Conservation (phyloP, 139 green algal species). For the Chlorella vulgaris region DNA sequence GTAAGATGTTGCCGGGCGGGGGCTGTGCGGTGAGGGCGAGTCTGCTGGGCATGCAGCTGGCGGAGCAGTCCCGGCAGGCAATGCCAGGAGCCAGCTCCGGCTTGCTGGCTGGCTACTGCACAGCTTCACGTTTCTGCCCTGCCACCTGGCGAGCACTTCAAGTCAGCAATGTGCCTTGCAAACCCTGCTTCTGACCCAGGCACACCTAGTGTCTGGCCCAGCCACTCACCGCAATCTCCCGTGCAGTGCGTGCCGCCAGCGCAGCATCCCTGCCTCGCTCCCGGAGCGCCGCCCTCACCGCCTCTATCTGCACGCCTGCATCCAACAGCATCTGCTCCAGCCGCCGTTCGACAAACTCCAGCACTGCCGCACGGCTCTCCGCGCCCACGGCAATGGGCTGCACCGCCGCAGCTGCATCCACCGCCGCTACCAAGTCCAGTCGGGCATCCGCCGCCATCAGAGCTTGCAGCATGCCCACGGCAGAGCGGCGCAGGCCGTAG, state of each 20-base stretch:
- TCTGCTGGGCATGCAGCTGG: too few species aligned
- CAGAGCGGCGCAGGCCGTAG: slow-evolving; percentile 90
- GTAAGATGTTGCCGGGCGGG: too few species aligned
- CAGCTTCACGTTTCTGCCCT: too few species aligned
- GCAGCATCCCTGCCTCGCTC: slow-evolving; percentile 81
- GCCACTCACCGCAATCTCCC: slow-evolving; percentile 65
- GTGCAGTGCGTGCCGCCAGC: slow-evolving; percentile 67
- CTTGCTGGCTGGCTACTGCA: too few species aligned
- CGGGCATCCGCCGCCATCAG: slow-evolving; percentile 74
- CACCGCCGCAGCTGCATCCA: slow-evolving; percentile 66
- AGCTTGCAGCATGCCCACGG: slow-evolving; percentile 87
- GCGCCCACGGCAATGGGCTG: slow-evolving; percentile 79
- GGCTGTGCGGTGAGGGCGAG: too few species aligned
- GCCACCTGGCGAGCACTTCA: too few species aligned
- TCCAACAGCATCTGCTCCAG: slow-evolving; percentile 96
- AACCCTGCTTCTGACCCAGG: too few species aligned
- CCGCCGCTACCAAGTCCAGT: slow-evolving; percentile 64
- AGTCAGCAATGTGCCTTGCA: too few species aligned
- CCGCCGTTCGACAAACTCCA: slow-evolving; percentile 53
- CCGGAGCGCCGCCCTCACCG: slow-evolving; percentile 84
- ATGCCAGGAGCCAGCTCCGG: too few species aligned
- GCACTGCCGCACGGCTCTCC: slow-evolving; percentile 38
- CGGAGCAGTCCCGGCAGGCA: too few species aligned
- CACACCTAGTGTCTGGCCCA: too few species aligned
- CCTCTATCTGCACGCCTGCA: slow-evolving; percentile 59